Percentiles rank a stretch among this genome's conserved stretches.
Evolutionary conservation across 108 stramenopile species (phyloP).

Genomic region (Tribonema minus): DNA sequence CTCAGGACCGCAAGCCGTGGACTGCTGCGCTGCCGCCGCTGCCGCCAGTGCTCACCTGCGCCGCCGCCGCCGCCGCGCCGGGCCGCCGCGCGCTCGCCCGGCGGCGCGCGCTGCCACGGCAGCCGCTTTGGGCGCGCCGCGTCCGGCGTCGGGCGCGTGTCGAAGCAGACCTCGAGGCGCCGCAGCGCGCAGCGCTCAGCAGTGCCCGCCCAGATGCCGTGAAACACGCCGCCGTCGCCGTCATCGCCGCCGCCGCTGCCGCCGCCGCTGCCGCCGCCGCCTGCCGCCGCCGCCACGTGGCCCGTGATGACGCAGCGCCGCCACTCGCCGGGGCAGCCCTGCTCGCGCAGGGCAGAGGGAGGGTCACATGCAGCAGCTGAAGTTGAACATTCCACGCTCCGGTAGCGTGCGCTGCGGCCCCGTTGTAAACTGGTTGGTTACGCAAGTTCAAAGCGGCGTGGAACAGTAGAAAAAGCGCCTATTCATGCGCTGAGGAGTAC

Average conservation of each 20-base stretch:
- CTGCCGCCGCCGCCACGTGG: background rate
- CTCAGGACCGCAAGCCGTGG: too few species aligned
- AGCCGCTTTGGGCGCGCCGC: background rate
- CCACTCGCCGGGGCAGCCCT: background rate
- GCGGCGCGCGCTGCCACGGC: background rate
- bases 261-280: background rate
- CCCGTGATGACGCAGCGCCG: conserved; percentile 13
- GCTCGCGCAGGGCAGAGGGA: background rate
- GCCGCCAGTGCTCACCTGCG: too few species aligned
- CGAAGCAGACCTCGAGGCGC: background rate
- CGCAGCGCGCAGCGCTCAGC: background rate
- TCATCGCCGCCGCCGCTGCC: background rate
- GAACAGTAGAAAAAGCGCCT: too few species aligned
- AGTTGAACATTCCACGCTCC: too few species aligned
- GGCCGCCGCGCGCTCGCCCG: background rate
- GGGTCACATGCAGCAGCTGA: too few species aligned
- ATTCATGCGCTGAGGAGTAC: too few species aligned
- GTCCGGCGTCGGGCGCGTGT: too few species aligned
- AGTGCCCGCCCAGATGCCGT: background rate
- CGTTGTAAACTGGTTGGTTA: too few species aligned
- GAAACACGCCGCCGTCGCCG: background rate
- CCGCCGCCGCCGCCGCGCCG: background rate
- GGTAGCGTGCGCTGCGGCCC: too few species aligned
- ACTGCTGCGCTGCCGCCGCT: too few species aligned
- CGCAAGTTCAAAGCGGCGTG: too few species aligned